Evolutionary conservation across 108 stramenopile genomes (phyloP).

Genomic region (Epipyxis sp.): DNA sequence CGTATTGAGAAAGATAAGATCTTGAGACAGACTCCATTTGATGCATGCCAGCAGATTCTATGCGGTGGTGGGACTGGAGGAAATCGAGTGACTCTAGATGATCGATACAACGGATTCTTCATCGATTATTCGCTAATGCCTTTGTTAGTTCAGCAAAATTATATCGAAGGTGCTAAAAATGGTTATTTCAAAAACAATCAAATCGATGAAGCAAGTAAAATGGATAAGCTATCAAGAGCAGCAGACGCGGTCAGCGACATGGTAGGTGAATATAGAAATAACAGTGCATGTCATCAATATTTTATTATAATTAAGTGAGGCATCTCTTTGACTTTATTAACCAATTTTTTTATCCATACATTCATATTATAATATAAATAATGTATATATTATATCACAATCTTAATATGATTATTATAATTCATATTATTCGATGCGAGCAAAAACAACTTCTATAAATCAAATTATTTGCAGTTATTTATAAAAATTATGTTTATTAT

Average conservation of each 20-base stretch:
- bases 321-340: too few relatives aligned
- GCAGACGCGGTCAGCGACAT: conserved; percentile 79
- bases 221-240: conserved; percentile 56
- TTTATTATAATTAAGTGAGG: too few relatives aligned
- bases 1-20: conserved; percentile 72
- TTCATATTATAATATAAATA: too few relatives aligned
- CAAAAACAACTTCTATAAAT: too few relatives aligned
- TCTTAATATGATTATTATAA: too few relatives aligned
- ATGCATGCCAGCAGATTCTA: conserved; percentile 66
- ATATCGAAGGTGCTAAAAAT: conserved; percentile 66
- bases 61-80: conserved; percentile 52
- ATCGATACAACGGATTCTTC: conserved; percentile 88
- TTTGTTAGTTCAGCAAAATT: conserved; percentile 87
- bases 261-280: too few relatives aligned
- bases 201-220: conserved; percentile 14
- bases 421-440: too few relatives aligned
- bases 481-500: too few relatives aligned
- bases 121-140: conserved; percentile 89
- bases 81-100: conserved; percentile 59
- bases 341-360: too few relatives aligned
- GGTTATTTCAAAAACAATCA: conserved; percentile 42
- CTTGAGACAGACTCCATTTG: conserved; percentile 80
- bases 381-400: too few relatives aligned
- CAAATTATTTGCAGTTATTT: too few relatives aligned
- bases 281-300: too few relatives aligned